Base-by-base conservation (phyloP, 2,329 filamentous ascomycete species). In the Leptographium galeiforme region DNA sequence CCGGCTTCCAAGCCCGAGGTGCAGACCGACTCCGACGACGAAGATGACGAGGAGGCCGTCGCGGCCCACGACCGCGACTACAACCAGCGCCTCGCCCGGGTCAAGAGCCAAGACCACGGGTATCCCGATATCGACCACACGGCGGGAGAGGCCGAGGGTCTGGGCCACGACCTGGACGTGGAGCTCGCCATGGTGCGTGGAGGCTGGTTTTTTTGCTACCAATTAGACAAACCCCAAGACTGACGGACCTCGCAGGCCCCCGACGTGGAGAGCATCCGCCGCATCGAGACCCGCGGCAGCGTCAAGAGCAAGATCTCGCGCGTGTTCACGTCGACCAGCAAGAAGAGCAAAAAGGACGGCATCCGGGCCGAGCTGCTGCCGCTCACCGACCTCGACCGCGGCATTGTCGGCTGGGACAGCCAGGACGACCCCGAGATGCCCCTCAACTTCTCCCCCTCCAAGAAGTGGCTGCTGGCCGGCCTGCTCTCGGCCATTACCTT, bases 401-500 rank as follows among this genome's bases (percentile, higher is more conserved):
- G 73, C 18, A 61, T 82, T 55, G 74, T 82, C 18, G 79, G 78
- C 39, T 82, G 79, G 79, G 78, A 82, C 4, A 63, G 69, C 40
- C 75, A 78, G 60, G 71, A 76, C 52, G 79, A 83, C 61, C 77
- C 77, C 0, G 65, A 67, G 2, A 78, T 78, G 64, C 79, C 79
- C 2, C 69, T 79, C 59, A 82, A 83, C 63, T 82, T 82, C 67
- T 57, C 72, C 1, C 61, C 60, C 6, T 62, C 63, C 18, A 76
- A 72, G 58, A 84, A 83, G 67, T 84, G 80, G 79, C 63, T 73
- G 19, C 73, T 77, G 34, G 74, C 77, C 7, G 64, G 72, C 48
- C 71, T 78, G 19, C 72, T 85, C 18, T 74, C 79, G 0, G 67
- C 70, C 56, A 82, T 83, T 61, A 83, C 81, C 11, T 76, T 85